These are phyloP conservation scores for Pleurotus tuber-regium DNA, from an alignment of 768 basidiomycete species.

Conservation along the genomic window DNA sequence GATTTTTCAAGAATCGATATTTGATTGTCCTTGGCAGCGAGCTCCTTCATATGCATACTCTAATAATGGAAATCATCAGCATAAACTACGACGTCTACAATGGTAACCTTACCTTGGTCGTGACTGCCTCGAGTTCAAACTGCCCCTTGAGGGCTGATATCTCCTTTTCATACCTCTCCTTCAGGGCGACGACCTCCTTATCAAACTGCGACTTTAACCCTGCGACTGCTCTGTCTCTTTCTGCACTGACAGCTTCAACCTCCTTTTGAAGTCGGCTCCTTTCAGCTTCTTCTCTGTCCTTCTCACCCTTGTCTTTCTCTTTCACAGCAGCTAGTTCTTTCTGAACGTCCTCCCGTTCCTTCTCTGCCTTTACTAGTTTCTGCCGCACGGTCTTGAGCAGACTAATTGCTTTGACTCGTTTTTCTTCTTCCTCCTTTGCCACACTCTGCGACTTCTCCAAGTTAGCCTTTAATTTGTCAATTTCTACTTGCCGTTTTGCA, in stretches of 20 bases:
- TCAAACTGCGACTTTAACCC: conserved; percentile 68
- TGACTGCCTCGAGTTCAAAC: conserved; percentile 73
- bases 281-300: conserved; percentile 53
- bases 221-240: conserved; percentile 61
- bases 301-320: conserved; percentile 54
- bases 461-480: conserved; percentile 62
- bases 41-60: conserved; percentile 68
- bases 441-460: conserved; percentile 53
- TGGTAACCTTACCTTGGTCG: conserved; percentile 57
- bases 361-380: conserved; percentile 96
- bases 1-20: conserved; percentile 71
- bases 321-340: conserved; percentile 52
- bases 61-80: conserved; percentile 26
- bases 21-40: conserved; percentile 55
- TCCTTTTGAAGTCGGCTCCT: conserved; percentile 58
- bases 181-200: conserved; percentile 57
- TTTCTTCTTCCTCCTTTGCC: conserved; percentile 96
- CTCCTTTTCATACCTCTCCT: conserved; percentile 78
- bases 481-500: conserved; percentile 50
- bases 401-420: conserved; percentile 90
- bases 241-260: conserved; percentile 54
- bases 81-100: neutral
- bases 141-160: conserved; percentile 60
- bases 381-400: conserved; percentile 93
- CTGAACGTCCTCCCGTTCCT: conserved; percentile 79